Conservation (phyloP, 352 stramenopile species). For the Phytophthora vignae region DNA sequence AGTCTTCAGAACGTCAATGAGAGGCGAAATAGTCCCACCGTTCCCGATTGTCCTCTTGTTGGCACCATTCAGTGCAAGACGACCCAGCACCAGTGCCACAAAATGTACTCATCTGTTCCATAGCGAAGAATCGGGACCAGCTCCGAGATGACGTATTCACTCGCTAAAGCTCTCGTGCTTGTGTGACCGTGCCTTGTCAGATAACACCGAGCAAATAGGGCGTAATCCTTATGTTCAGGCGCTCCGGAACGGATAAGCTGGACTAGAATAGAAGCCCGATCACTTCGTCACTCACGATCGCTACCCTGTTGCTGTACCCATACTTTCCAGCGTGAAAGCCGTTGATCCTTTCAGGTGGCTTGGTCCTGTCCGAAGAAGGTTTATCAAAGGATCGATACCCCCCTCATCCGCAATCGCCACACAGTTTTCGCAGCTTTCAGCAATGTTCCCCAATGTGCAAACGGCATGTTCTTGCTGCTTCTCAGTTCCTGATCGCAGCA, state of each 20-base stretch:
- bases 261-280: not conserved
- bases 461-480: slow-evolving; percentile 1
- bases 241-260: slow-evolving; percentile 3
- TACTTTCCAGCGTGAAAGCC: not conserved
- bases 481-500: slow-evolving; percentile 10
- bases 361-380: not conserved
- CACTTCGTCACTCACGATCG: slow-evolving; percentile 1
- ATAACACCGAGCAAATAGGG: slow-evolving; percentile 4
- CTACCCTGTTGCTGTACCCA: not conserved
- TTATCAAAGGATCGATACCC: slow-evolving; percentile 5
- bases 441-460: slow-evolving; percentile 6
- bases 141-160: slow-evolving; percentile 2
- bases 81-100: slow-evolving; percentile 1
- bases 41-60: slow-evolving; percentile 5
- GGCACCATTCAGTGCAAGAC: not conserved
- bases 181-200: not conserved
- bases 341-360: too few species aligned
- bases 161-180: slow-evolving; percentile 1
- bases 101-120: slow-evolving; percentile 7
- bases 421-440: not conserved
- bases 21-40: not conserved
- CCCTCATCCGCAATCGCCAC: not conserved
- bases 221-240: not conserved
- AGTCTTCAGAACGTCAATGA: slow-evolving; percentile 4
- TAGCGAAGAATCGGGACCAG: slow-evolving; percentile 5